A percentile compares a stretch with the other conserved stretches of the same genome.
Evolutionary conservation across 2,329 filamentous ascomycete genomes (phyloP).

Genomic region (Dothiorella sarmentorum): DNA sequence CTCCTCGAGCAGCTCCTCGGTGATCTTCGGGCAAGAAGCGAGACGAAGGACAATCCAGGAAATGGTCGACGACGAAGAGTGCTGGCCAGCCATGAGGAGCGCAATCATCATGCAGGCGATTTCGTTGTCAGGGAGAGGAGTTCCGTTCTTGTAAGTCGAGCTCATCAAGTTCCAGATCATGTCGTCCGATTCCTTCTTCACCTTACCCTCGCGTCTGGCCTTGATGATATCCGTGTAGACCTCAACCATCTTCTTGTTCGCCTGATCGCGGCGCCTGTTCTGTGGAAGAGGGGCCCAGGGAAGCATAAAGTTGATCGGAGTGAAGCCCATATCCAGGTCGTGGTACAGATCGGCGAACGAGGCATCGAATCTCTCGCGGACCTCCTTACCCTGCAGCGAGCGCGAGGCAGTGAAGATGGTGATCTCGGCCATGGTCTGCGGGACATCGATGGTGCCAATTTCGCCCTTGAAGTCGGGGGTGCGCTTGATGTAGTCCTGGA

Average conservation of each 20-base stretch:
- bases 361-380: constrained; percentile 75
- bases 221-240: constrained; percentile 81
- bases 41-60: constrained; percentile 83
- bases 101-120: constrained; percentile 94
- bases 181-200: constrained; percentile 57
- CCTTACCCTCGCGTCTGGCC: constrained; percentile 57
- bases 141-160: constrained; percentile 79
- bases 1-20: constrained; percentile 79
- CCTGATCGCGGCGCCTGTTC: constrained; percentile 76
- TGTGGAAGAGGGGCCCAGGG: constrained; percentile 87
- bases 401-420: constrained; percentile 89
- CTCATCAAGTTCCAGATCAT: constrained; percentile 92
- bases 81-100: constrained; percentile 86
- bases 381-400: constrained; percentile 78
- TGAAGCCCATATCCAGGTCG: constrained; percentile 87
- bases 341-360: constrained; percentile 80
- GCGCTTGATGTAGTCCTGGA: constrained; percentile 68
- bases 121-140: constrained; percentile 73
- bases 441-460: constrained; percentile 67
- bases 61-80: constrained; percentile 79
- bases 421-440: constrained; percentile 75
- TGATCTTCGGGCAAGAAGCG: constrained; percentile 70
- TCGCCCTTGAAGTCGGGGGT: constrained; percentile 64
- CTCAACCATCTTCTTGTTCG: constrained; percentile 75
- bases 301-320: constrained; percentile 83